These are phyloP conservation scores for Apiotrichum akiyoshidainum DNA, from an alignment of 1,284 basidiomycete genomes.

Conservation along the genomic window DNA sequence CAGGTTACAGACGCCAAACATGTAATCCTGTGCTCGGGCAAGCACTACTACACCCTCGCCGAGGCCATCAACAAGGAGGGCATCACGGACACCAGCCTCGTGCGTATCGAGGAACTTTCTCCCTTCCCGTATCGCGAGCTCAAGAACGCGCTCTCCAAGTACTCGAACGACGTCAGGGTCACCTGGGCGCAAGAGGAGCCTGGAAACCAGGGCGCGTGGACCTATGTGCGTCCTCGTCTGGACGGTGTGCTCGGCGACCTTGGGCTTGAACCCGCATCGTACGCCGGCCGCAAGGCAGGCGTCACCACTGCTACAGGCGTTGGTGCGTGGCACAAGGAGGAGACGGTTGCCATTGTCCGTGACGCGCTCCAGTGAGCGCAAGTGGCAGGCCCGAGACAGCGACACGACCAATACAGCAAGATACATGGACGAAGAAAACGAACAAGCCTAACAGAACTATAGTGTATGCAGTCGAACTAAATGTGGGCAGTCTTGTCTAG, in stretches of 20 bases:
- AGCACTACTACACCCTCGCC: slow-evolving; percentile 79
- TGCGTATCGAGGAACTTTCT: slow-evolving; percentile 77
- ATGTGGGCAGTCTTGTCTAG: too few species aligned
- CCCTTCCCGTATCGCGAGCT: slow-evolving; percentile 74
- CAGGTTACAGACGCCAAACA: slow-evolving; percentile 25
- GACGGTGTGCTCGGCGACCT: slow-evolving; percentile 54
- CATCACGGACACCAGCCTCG: slow-evolving; percentile 60
- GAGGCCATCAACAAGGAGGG: slow-evolving; percentile 62
- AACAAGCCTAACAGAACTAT: too few species aligned
- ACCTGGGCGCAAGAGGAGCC: slow-evolving; percentile 81
- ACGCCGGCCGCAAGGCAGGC: slow-evolving; percentile 66
- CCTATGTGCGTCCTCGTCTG: slow-evolving; percentile 63
- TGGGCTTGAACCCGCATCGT: slow-evolving; percentile 52
- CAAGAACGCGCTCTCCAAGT: slow-evolving; percentile 54
- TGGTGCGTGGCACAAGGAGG: slow-evolving; percentile 63
- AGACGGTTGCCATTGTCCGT: slow-evolving; percentile 63
- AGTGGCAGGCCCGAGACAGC: too few species aligned
- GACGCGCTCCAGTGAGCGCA: slow-evolving; percentile 45
- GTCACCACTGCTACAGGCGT: slow-evolving; percentile 75
- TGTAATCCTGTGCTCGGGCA: slow-evolving; percentile 61
- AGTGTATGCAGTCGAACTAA: too few species aligned
- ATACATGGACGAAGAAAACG: too few species aligned
- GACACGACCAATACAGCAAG: too few species aligned
- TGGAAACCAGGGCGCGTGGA: slow-evolving; percentile 75
- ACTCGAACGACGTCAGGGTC: slow-evolving; percentile 53